Conservation (phyloP, 495 filamentous ascomycete genomes). For the Penicillium antarcticum region DNA sequence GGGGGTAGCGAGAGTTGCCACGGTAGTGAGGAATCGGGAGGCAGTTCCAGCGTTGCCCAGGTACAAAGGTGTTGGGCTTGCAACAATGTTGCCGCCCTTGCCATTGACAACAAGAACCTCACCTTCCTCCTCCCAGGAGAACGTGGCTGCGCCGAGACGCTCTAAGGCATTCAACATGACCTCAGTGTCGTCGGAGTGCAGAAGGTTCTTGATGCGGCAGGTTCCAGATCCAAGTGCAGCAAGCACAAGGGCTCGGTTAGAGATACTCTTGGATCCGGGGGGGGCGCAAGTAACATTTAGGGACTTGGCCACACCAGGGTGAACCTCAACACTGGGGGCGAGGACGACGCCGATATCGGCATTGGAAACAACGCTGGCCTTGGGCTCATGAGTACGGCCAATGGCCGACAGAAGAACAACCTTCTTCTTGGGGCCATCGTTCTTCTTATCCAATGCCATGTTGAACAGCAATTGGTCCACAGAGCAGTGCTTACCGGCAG, state of each 20-base stretch:
- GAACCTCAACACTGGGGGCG: conserved; percentile 72
- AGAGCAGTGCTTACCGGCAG: conserved; percentile 85
- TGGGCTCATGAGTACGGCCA: conserved; percentile 79
- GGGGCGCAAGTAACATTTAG: conserved; percentile 75
- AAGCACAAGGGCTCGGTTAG: conserved; percentile 89
- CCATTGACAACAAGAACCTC: conserved; percentile 86
- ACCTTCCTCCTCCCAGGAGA: conserved; percentile 91
- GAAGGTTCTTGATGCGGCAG: conserved; percentile 83
- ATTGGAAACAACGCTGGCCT: conserved; percentile 85
- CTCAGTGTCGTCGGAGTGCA: conserved; percentile 96
- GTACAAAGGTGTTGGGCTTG: conserved; percentile 75
- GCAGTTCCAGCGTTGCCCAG: conserved; percentile 97
- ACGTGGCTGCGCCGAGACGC: conserved; percentile 82
- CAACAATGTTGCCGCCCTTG: conserved; percentile 79
- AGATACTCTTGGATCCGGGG: conserved; percentile 96
- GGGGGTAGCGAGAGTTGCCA: conserved; percentile 77
- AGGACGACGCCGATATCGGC: conserved; percentile 80
- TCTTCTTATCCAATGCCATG: conserved; percentile 99
- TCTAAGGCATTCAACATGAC: conserved; percentile 90
- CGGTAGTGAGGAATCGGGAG: conserved; percentile 90
- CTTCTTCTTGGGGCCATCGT: conserved; percentile 92
- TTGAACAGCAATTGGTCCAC: conserved; percentile 83
- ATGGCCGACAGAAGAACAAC: conserved; percentile 93
- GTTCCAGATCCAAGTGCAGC: conserved; percentile 86
- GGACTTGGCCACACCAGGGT: conserved; percentile 60